Percentiles rank a stretch among this genome's conserved stretches.
Evolutionary conservation across 352 stramenopile species (phyloP).

Genomic region (Pythium rhizo-oryzae): DNA sequence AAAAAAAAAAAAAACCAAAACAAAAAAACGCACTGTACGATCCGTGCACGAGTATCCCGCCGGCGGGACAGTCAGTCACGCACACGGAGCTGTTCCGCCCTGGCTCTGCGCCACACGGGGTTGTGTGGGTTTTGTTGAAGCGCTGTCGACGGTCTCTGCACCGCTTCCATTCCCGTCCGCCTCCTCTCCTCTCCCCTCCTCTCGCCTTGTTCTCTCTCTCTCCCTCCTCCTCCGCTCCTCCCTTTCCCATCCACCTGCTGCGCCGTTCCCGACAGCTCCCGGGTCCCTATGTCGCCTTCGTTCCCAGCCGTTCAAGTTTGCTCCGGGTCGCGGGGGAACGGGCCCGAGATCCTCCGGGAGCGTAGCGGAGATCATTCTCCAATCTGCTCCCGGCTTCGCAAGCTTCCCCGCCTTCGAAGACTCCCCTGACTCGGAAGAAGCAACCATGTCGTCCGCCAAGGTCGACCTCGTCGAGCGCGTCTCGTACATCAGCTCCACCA

Average conservation of each 20-base stretch:
- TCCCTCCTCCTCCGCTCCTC: background rate
- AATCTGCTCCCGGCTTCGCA: constrained; percentile 22
- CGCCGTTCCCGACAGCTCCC: background rate
- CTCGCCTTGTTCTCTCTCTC: background rate
- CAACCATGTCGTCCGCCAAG: constrained; percentile 24
- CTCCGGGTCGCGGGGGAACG: too few species aligned
- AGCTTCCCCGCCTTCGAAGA: constrained; percentile 10
- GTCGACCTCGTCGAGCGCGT: constrained; percentile 25
- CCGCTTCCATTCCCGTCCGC: background rate
- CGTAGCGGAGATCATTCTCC: constrained; percentile 18
- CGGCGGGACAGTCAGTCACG: too few species aligned
- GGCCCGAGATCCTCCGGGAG: too few species aligned
- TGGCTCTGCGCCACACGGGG: background rate
- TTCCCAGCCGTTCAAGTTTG: background rate
- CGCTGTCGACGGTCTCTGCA: background rate
- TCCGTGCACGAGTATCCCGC: background rate
- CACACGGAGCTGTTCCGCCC: background rate
- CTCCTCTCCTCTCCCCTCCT: background rate
- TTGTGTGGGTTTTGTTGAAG: background rate
- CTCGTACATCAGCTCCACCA: constrained; percentile 31
- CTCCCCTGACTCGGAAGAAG: constrained; percentile 8
- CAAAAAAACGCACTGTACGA: too few species aligned
- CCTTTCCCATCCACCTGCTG: background rate
- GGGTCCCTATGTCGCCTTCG: background rate
- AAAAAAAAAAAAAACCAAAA: too few species aligned